Evolutionary conservation across 2,329 filamentous ascomycete genomes (phyloP).

Genomic region (Aspergillus hiratsukae): DNA sequence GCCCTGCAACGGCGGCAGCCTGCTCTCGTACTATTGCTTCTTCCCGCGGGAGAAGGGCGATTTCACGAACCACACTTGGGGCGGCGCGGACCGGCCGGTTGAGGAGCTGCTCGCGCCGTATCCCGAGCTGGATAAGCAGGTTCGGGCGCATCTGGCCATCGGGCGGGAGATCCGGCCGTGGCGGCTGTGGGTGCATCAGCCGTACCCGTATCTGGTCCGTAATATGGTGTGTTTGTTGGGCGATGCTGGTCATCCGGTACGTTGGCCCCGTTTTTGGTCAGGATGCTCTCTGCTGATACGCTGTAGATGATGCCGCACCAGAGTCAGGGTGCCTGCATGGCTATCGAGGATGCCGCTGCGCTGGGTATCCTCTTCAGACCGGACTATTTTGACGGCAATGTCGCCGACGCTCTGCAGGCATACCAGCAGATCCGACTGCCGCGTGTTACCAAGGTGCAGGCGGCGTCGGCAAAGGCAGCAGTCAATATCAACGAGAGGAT

Average conservation of each 20-base stretch:
- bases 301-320: constrained; percentile 64
- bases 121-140: constrained; percentile 55
- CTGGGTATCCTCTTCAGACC: constrained; percentile 58
- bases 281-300: neutral
- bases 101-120: constrained; percentile 60
- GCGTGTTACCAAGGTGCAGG: constrained; percentile 53
- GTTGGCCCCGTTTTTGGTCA: constrained; percentile 6
- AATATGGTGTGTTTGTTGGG: constrained; percentile 55
- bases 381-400: constrained; percentile 45
- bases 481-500: constrained; percentile 62
- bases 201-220: constrained; percentile 56
- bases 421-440: constrained; percentile 54
- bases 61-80: constrained; percentile 59
- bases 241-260: constrained; percentile 61
- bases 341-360: constrained; percentile 62
- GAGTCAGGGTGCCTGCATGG: constrained; percentile 65
- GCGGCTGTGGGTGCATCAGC: constrained; percentile 61
- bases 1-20: constrained; percentile 61
- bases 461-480: constrained; percentile 54
- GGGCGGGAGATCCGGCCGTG: constrained; percentile 61
- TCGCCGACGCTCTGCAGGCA: constrained; percentile 45
- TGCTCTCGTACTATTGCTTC: constrained; percentile 68
- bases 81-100: constrained; percentile 46
- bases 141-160: constrained; percentile 55
- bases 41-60: constrained; percentile 59